Base-by-base conservation (phyloP, 495 filamentous ascomycete genomes). In the Margaritispora aquatica region DNA sequence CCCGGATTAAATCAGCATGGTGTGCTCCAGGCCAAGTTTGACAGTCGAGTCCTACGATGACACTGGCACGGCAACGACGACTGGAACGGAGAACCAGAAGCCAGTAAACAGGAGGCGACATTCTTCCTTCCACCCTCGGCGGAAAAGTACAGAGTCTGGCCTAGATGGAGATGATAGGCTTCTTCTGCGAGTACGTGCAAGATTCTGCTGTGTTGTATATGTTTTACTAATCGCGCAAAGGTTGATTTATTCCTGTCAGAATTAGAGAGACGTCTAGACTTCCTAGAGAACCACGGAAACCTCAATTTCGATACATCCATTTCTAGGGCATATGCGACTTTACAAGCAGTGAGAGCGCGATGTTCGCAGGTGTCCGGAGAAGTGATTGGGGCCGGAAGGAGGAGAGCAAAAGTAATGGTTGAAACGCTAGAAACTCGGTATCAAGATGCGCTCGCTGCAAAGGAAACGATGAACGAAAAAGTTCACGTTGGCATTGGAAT, bases 401-500 rank as follows among this genome's bases (percentile, higher is more conserved):
- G 88, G 61, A 82, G 90, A 49, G 89, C 96, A 38, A 86, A 87
- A 63, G 84, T 96, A 47, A 82, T 97, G 70, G 90, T 99, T 19
- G 94, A 97, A 58, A 96, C 90, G 1, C 77, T 99, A n/a, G 94
- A 99, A 68, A 82, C 80, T 13, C 80, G 89, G 60, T 98, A 97
- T 73, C 87, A 92, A 27, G 89, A 93, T 59, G 92, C 85, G n/a
- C 71, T 99, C 55, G 85, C 81, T 7, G 89, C 86, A 10, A 92
- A 91, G 60, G 92, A 87, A 58, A 90, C 94, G 2, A 71, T 97
- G 68, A 89, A 92, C 63, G 90, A 95, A 63, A 97, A 97, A 71
- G 91, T 92, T 2, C 85, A 89, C 59, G 85, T 89, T 20, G 90
- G 90, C 11, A 84, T 99, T 59, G 87, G 88, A 53, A 74, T 97